Percentiles rank a stretch among this genome's conserved stretches.
Conservation (phyloP, 495 filamentous ascomycete species). For the Aspergillus conjunctus region DNA sequence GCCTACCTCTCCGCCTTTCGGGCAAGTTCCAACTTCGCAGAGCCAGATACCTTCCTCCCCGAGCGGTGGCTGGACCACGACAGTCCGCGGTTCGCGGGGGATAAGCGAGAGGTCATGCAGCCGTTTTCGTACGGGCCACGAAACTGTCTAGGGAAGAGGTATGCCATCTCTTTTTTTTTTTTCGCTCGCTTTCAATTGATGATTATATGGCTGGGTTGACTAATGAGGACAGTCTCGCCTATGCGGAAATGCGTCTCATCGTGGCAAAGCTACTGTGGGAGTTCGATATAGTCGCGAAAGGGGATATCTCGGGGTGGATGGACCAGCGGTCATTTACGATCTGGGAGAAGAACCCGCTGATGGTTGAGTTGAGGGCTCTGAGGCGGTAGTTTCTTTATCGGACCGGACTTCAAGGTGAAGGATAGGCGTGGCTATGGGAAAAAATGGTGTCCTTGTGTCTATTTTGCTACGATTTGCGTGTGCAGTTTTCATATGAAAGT, state of each 20-base stretch:
- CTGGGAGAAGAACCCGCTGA: conserved; percentile 50
- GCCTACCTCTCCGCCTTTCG: conserved; percentile 40
- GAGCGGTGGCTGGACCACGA: conserved; percentile 47
- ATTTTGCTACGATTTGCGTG: too few relatives aligned
- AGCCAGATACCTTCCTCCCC: conserved; percentile 42
- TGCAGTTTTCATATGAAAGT: too few relatives aligned
- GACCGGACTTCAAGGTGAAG: too few relatives aligned
- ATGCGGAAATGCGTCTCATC: conserved; percentile 57
- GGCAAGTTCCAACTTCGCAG: conserved; percentile 38
- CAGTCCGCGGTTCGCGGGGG: conserved; percentile 30
- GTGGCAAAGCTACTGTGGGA: conserved; percentile 53
- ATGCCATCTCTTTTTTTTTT: conserved; percentile 4
- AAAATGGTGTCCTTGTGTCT: too few relatives aligned
- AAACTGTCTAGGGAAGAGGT: conserved; percentile 48
- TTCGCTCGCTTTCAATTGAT: background rate
- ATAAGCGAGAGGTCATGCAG: conserved; percentile 41
- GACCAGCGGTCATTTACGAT: conserved; percentile 44
- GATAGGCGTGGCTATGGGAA: too few relatives aligned
- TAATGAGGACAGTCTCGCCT: conserved; percentile 46
- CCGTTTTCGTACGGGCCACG: conserved; percentile 48
- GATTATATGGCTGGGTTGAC: background rate
- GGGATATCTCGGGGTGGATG: conserved; percentile 39
- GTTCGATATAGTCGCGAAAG: conserved; percentile 51
- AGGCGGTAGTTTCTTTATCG: background rate
- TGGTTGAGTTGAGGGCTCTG: conserved; percentile 21